These are phyloP conservation scores for Davidsoniella neocaledoniae DNA, from an alignment of 2,329 filamentous ascomycete genomes.

Conservation along the genomic window DNA sequence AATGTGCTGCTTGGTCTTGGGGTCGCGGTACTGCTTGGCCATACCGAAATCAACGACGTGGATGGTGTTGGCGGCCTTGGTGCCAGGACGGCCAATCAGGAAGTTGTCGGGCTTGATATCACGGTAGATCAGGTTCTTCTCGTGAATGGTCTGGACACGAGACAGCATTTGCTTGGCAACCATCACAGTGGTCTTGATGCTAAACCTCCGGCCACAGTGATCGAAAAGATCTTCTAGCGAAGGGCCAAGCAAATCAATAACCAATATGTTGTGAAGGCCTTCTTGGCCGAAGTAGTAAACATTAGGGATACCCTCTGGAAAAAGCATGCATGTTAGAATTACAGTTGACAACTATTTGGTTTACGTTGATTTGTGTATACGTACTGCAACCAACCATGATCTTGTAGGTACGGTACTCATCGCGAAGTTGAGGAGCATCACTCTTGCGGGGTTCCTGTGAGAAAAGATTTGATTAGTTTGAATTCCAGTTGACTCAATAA, in stretches of 20 bases:
- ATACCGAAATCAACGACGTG: conserved; percentile 98
- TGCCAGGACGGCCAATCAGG: conserved; percentile 78
- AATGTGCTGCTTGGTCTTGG: conserved; percentile 98
- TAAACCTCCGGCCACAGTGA: conserved; percentile 87
- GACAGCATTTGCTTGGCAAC: conserved; percentile 98
- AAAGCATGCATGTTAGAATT: not conserved
- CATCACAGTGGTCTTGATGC: conserved; percentile 97
- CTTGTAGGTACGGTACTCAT: conserved; percentile 99
- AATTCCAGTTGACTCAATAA: conserved; percentile 1
- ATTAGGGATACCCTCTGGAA: conserved; percentile 85
- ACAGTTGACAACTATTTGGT: not conserved
- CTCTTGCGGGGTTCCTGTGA: conserved; percentile 92
- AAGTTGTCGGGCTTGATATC: conserved; percentile 99
- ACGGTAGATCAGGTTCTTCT: conserved; percentile 97
- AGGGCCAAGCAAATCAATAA: conserved; percentile 89
- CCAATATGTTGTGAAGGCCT: conserved; percentile 94
- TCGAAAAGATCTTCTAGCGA: conserved; percentile 95
- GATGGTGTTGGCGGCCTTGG: conserved; percentile 93
- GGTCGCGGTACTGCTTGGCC: conserved; percentile 98
- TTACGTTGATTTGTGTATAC: conserved; percentile 24
- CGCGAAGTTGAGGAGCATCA: conserved; percentile 89
- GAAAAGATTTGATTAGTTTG: not conserved
- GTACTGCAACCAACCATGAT: conserved; percentile 97
- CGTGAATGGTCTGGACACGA: conserved; percentile 82
- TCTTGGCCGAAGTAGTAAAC: conserved; percentile 99